phyloP scores from a whole-genome alignment of 139 green algal genomes.

The Coelastrella sp. region DNA sequence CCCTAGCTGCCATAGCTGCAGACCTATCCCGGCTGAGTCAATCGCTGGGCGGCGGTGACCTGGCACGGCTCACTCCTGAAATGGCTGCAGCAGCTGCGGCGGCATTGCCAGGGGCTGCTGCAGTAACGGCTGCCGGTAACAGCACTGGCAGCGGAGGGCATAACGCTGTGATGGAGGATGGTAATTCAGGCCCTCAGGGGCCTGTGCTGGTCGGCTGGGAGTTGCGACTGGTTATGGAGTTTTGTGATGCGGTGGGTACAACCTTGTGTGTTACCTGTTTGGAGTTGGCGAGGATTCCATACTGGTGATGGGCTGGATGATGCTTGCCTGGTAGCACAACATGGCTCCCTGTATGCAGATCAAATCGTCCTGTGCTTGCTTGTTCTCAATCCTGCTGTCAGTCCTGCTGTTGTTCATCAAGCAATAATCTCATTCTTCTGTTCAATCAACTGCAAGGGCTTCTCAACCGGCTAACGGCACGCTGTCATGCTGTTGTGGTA shows the following conservation, averaged over 20 bases:
- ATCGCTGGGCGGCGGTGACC: not conserved
- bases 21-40: not conserved
- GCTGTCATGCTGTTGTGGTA: no score
- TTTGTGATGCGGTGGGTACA: constrained; percentile 55
- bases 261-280: no score
- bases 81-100: constrained; percentile 31
- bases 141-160: constrained; percentile 9
- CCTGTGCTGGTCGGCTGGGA: constrained; percentile 46
- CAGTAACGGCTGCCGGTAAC: not conserved
- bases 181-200: not conserved
- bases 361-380: no score
- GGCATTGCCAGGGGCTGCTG: constrained; percentile 21
- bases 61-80: not conserved
- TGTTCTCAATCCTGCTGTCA: no score
- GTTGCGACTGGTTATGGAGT: constrained; percentile 65
- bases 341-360: no score
- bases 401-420: no score
- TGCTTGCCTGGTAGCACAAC: no score
- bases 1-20: not conserved
- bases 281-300: no score
- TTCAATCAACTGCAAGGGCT: no score
- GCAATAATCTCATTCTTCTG: no score
- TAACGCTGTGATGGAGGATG: not conserved
- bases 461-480: no score
- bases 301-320: no score